phyloP scores from a whole-genome alignment of 2,329 filamentous ascomycete genomes.

The Tolypocladium pustulatum region DNA sequence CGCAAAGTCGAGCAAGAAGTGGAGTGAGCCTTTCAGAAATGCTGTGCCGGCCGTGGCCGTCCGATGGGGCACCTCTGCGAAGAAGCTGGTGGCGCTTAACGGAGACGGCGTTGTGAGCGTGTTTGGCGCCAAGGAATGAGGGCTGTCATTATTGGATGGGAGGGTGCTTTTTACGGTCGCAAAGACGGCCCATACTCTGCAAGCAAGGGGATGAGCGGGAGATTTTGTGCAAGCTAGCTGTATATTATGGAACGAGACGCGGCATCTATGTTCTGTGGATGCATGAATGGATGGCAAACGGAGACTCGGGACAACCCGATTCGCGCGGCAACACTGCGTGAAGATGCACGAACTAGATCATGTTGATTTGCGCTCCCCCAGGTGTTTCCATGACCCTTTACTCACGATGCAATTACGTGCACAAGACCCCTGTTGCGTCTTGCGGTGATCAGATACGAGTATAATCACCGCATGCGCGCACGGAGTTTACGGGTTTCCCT shows the following conservation, averaged over 20 bases:
- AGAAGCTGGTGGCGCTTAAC: conserved; percentile 65
- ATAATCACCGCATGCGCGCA: background rate
- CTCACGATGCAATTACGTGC: background rate
- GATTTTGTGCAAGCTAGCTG: background rate
- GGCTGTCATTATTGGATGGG: background rate
- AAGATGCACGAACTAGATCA: background rate
- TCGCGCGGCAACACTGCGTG: background rate
- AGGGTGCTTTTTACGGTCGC: background rate
- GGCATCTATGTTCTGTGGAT: background rate
- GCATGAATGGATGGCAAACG: background rate
- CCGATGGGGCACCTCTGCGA: conserved; percentile 67
- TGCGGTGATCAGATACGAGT: background rate
- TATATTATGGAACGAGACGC: background rate
- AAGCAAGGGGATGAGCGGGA: background rate
- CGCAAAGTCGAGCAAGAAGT: conserved; percentile 74
- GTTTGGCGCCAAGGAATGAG: conserved; percentile 44
- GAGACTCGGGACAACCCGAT: background rate
- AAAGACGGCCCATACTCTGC: background rate
- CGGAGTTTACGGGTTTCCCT: background rate
- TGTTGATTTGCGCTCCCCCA: background rate
- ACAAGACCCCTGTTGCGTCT: background rate
- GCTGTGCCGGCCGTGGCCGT: conserved; percentile 64
- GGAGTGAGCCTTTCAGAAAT: conserved; percentile 76
- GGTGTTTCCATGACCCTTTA: too few species aligned
- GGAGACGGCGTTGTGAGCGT: conserved; percentile 66